Conservation (phyloP, 306 rosid genomes). For the Citrullus colocynthis region DNA sequence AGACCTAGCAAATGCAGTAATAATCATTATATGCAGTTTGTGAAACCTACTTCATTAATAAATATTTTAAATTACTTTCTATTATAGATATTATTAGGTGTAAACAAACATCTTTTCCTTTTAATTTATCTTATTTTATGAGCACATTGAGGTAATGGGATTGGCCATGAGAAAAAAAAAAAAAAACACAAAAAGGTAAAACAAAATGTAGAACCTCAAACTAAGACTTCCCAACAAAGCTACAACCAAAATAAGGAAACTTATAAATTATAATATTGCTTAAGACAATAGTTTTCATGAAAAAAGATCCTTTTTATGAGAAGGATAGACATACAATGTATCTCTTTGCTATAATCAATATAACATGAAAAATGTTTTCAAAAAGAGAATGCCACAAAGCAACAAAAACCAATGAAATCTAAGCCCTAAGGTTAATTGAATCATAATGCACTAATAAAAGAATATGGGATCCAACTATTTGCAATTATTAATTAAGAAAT, state of each 20-base stretch:
- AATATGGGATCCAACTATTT: conserved; percentile 2
- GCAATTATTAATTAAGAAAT: neutral
- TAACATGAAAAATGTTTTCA: neutral
- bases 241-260: neutral
- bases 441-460: neutral
- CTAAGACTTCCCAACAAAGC: neutral
- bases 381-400: neutral
- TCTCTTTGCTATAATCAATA: neutral
- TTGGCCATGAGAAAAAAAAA: neutral
- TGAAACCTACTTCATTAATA: neutral
- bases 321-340: neutral
- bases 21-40: neutral
- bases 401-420: neutral
- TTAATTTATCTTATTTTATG: neutral
- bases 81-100: too few species aligned
- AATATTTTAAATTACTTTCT: neutral
- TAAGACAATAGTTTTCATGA: neutral
- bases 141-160: neutral
- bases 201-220: neutral
- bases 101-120: neutral
- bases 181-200: too few species aligned
- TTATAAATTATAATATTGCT: neutral
- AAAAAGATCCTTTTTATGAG: neutral
- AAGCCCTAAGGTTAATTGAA: conserved; percentile 1
- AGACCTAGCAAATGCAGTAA: too few species aligned